Conservation (phyloP, 1,139 yeast species). For the Sugiyamaella paludigena region DNA sequence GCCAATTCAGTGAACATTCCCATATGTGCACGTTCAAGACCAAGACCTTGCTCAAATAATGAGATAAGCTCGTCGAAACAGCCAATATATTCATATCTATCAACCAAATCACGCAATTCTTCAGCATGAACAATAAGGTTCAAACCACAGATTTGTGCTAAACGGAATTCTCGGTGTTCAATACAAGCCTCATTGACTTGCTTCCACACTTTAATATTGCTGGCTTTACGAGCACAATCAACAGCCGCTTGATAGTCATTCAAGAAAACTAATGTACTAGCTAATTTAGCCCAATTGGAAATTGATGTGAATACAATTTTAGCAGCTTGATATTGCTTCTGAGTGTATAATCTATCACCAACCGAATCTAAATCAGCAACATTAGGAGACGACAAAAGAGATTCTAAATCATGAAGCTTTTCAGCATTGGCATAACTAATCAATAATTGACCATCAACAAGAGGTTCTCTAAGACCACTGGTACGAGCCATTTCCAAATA, state of each 20-base stretch:
- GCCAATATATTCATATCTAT: constrained; percentile 84
- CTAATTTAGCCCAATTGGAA: constrained; percentile 92
- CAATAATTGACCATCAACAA: constrained; percentile 87
- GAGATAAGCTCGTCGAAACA: constrained; percentile 89
- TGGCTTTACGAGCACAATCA: constrained; percentile 98
- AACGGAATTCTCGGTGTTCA: constrained; percentile 89
- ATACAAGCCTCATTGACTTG: constrained; percentile 96
- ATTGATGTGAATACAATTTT: constrained; percentile 81
- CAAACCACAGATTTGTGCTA: constrained; percentile 98
- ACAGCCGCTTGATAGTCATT: constrained; percentile 95
- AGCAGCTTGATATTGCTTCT: constrained; percentile 87
- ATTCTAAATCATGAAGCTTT: constrained; percentile 76
- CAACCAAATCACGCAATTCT: constrained; percentile 87
- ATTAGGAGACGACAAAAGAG: constrained; percentile 77
- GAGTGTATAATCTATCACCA: constrained; percentile 86
- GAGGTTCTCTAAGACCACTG: constrained; percentile 76
- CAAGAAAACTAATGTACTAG: constrained; percentile 89
- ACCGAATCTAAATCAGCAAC: constrained; percentile 90
- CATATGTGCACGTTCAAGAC: constrained; percentile 98
- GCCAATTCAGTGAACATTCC: constrained; percentile 99
- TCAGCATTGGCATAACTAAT: constrained; percentile 81
- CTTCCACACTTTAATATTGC: constrained; percentile 92
- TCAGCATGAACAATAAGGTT: constrained; percentile 96
- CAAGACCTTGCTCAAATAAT: constrained; percentile 91
- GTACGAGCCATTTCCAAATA: constrained; percentile 94